Evolutionary conservation across 1,139 yeast genomes (phyloP).

Genomic region (Debaryomycetaceae sp.): DNA sequence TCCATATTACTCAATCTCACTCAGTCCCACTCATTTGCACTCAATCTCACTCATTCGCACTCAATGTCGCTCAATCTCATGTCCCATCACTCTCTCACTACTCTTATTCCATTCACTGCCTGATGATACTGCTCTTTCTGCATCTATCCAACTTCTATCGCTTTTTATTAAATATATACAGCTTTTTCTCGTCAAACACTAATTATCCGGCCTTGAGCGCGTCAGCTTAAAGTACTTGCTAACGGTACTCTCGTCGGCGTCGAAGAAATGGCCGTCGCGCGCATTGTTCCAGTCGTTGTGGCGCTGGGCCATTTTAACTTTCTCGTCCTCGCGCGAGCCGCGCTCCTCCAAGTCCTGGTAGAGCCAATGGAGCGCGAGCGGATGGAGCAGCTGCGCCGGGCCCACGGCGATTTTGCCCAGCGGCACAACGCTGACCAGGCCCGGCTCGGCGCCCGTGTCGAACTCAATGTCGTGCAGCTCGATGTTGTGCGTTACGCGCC

Average conservation of each 20-base stretch:
- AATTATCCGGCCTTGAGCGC: constrained; percentile 9
- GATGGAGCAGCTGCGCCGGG: constrained; percentile 47
- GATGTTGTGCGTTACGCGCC: constrained; percentile 28
- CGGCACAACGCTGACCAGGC: constrained; percentile 7
- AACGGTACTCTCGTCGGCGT: constrained; percentile 32
- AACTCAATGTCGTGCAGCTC: constrained; percentile 20
- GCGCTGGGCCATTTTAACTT: constrained; percentile 29
- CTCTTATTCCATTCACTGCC: too few relatives aligned
- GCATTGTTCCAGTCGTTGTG: constrained; percentile 12
- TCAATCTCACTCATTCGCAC: too few relatives aligned
- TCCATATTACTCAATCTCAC: too few relatives aligned
- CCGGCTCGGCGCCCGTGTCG: constrained; percentile 5
- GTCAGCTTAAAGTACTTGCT: constrained; percentile 40
- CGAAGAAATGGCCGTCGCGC: constrained; percentile 34
- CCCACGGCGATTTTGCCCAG: constrained; percentile 17
- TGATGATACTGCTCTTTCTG: too few relatives aligned
- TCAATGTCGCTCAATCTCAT: too few relatives aligned
- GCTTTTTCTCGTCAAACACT: too few relatives aligned
- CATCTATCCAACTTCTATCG: too few relatives aligned
- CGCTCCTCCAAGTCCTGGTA: constrained; percentile 39
- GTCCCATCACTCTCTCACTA: background rate
- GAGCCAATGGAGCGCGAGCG: constrained; percentile 61
- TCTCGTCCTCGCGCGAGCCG: constrained; percentile 45
- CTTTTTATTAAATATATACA: too few relatives aligned
- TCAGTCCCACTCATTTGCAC: too few relatives aligned